Evolutionary conservation across 179 eudicot species (phyloP).

Genomic region (Beta macrorhiza): DNA sequence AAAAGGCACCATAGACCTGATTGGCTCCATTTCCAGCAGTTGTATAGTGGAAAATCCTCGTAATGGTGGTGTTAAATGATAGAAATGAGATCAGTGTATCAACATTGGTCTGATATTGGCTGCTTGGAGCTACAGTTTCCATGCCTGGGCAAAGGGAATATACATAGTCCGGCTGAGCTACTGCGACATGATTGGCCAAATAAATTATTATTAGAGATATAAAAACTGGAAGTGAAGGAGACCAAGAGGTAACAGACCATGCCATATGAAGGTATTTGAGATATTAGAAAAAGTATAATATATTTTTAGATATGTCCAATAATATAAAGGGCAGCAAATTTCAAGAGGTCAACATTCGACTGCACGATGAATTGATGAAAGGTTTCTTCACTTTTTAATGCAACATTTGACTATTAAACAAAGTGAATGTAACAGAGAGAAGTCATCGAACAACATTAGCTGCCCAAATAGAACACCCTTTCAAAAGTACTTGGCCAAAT

Average conservation of each 20-base stretch:
- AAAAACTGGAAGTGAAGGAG: neutral
- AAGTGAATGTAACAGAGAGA: neutral
- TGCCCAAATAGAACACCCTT: neutral
- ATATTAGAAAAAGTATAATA: too few species aligned
- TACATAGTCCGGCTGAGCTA: conserved; percentile 19
- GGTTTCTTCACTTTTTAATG: neutral
- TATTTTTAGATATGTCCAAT: too few species aligned
- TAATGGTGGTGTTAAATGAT: conserved; percentile 5
- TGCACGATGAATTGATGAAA: neutral
- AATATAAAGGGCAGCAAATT: too few species aligned
- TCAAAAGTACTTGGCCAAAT: neutral
- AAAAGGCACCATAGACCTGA: conserved; percentile 26
- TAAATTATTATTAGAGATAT: conserved; percentile 2
- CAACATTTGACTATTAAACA: neutral
- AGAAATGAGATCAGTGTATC: conserved; percentile 20
- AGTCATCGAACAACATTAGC: neutral
- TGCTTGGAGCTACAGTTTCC: conserved; percentile 16
- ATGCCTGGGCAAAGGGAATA: conserved; percentile 23
- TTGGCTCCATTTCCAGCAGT: conserved; percentile 26
- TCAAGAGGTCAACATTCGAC: neutral
- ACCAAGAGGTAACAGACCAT: conserved; percentile 6
- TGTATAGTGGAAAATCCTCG: conserved; percentile 17
- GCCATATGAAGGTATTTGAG: conserved; percentile 17
- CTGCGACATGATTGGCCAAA: neutral
- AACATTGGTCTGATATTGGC: conserved; percentile 23